These are phyloP conservation scores for Vanderwaltozyma polyspora DNA, from an alignment of 805 yeast genomes.

Conservation along the genomic window DNA sequence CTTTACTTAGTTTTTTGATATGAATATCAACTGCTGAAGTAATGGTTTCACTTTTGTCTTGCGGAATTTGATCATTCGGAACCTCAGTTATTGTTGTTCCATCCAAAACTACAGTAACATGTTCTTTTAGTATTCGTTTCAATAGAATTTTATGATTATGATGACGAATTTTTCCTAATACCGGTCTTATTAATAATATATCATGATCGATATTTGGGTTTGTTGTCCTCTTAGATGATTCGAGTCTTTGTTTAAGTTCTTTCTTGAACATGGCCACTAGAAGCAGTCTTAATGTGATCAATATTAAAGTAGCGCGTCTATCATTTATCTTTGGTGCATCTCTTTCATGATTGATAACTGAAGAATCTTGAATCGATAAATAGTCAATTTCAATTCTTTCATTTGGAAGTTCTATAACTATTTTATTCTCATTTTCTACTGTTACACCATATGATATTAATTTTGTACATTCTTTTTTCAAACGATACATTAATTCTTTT, in stretches of 20 bases:
- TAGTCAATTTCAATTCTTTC: conserved; percentile 63
- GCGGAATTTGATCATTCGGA: background rate
- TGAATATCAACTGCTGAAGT: conserved; percentile 9
- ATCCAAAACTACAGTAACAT: conserved; percentile 15
- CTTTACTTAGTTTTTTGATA: conserved; percentile 15
- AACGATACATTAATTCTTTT: conserved; percentile 72
- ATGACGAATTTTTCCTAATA: conserved; percentile 25
- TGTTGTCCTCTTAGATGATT: conserved; percentile 4
- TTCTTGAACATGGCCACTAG: conserved; percentile 32
- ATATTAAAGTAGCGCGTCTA: conserved; percentile 26
- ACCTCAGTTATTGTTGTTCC: conserved; percentile 5
- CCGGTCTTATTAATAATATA: conserved; percentile 21
- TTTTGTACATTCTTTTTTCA: conserved; percentile 63
- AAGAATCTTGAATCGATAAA: conserved; percentile 32
- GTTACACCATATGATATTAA: conserved; percentile 60
- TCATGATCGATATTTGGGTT: conserved; percentile 9
- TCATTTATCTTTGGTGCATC: conserved; percentile 34
- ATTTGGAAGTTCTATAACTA: conserved; percentile 53
- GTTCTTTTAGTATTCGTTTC: conserved; percentile 19
- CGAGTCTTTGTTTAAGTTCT: conserved; percentile 20
- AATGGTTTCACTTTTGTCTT: background rate
- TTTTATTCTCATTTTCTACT: conserved; percentile 49
- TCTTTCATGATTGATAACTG: conserved; percentile 29
- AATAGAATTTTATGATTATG: conserved; percentile 20
- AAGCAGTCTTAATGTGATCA: conserved; percentile 26